phyloP scores from a whole-genome alignment of 805 yeast genomes.

The Sporopachydermia lactativora region DNA sequence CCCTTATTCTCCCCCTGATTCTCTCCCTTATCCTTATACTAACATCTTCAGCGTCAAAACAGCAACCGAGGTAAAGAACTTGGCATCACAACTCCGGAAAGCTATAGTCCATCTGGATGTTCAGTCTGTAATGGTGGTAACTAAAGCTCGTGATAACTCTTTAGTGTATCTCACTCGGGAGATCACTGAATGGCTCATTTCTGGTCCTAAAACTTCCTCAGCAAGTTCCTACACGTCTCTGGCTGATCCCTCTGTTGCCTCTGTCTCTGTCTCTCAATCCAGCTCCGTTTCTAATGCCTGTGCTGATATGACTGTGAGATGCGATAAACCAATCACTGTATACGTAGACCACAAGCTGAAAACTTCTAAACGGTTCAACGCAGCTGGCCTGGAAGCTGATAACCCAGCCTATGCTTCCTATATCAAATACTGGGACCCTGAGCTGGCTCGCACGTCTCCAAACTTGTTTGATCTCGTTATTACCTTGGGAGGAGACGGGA shows the following conservation, averaged over 20 bases:
- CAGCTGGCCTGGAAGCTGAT: constrained; percentile 33
- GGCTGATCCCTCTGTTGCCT: no score
- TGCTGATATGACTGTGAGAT: constrained; percentile 11
- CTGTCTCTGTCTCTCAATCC: background rate
- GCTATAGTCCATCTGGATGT: constrained; percentile 44
- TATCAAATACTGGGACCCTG: constrained; percentile 25
- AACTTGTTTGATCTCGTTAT: constrained; percentile 59
- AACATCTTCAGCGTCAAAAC: background rate
- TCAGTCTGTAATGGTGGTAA: constrained; percentile 62
- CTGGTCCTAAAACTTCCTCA: constrained; percentile 17
- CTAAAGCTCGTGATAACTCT: constrained; percentile 81
- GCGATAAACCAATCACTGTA: constrained; percentile 29
- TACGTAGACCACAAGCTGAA: constrained; percentile 64
- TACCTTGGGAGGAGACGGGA: constrained; percentile 95
- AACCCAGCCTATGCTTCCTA: constrained; percentile 28
- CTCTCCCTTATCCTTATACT: background rate
- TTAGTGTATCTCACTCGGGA: constrained; percentile 65
- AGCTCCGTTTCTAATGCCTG: background rate
- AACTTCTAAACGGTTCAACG: constrained; percentile 48
- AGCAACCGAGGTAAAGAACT: background rate
- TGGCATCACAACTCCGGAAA: background rate
- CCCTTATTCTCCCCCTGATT: no score
- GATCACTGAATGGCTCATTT: constrained; percentile 62
- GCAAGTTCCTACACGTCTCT: constrained; percentile 6
- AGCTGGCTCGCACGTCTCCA: constrained; percentile 23